Evolutionary conservation across 2,329 filamentous ascomycete species (phyloP), one percentile per base, ranked within the genome.

Genomic region (Cercospora zeina): DNA sequence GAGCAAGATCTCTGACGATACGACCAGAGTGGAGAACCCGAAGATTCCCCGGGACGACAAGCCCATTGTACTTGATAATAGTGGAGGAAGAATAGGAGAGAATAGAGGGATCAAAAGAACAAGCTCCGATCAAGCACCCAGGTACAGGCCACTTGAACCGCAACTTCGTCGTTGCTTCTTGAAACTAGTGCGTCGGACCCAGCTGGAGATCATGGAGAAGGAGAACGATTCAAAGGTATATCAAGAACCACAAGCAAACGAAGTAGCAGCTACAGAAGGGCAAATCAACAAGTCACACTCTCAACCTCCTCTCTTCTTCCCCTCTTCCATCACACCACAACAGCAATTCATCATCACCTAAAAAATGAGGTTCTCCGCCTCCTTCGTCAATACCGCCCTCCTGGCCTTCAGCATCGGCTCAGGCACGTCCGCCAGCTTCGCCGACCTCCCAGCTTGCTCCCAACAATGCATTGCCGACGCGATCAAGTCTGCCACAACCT

Each of bases 131-230:
- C 49, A 53, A 53, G 30, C 49, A 53, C 11, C 6, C 7, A 49
- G 19, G 42, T 53, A 7, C 13, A 14, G 13, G 49, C 49, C 14
- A 19, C 27, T 16, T n/a, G n/a, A 30, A 49, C 6, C 30, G 49
- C n/a, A 19, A 53, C n/a, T 53, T 31, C 27, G 27, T 31, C 49
- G 49, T 53, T 31, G 49, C 49, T 53, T 53, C 14, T 34, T 53
- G 49, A 53, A n/a, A 53, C 49, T 53, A 34, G 49, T 53, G 27
- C n/a, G 7, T 16, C 27, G 19, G 11, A 34, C 31, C 49, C 27
- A 13, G 49, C 34, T 31, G 49, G 8, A 33, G 49, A 53, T 53
- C 42, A 49, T 49, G 13, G 42, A 49, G 42, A 49, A 49, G 42
- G 42, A 49, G 42, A 49, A 27, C 24, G 24, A 27, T 27, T 27